These are phyloP conservation scores for Scutellaria barbata DNA, from an alignment of 257 asterid genomes.

Conservation along the genomic window DNA sequence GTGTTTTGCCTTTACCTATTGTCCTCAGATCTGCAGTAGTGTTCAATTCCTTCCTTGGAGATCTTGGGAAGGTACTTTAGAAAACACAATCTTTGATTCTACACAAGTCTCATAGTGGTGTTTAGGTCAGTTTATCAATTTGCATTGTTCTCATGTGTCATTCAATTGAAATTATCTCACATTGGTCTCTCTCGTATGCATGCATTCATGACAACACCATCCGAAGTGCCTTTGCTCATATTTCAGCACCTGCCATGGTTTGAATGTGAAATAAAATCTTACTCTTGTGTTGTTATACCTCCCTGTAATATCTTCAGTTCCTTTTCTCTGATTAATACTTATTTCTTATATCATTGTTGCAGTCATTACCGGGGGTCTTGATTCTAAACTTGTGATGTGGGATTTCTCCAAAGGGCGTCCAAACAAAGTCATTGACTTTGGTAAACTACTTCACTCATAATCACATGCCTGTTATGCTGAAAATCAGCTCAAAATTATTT, in stretches of 20 bases:
- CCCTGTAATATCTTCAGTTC: background rate
- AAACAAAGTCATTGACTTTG: constrained; percentile 72
- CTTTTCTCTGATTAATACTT: constrained; percentile 11
- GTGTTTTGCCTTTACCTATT: constrained; percentile 32
- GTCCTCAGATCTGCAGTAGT: constrained; percentile 82
- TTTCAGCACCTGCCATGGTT: background rate
- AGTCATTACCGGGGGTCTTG: constrained; percentile 97
- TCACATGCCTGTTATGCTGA: background rate
- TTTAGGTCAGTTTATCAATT: constrained; percentile 13
- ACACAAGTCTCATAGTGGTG: background rate
- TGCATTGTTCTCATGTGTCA: background rate
- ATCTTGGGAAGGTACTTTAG: constrained; percentile 85
- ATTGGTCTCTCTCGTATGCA: background rate
- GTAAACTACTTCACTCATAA: constrained; percentile 37
- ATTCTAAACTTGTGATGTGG: constrained; percentile 89
- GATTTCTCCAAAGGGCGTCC: constrained; percentile 95
- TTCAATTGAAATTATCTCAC: background rate
- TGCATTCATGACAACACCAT: background rate
- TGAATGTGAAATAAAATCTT: background rate
- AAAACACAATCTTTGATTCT: constrained; percentile 5
- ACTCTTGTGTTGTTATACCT: background rate
- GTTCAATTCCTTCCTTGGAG: constrained; percentile 97
- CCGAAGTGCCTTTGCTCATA: background rate
- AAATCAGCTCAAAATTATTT: background rate
- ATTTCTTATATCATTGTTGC: constrained; percentile 33